Base-by-base conservation (phyloP, 441 rosid species). In the Populus hybrid region DNA sequence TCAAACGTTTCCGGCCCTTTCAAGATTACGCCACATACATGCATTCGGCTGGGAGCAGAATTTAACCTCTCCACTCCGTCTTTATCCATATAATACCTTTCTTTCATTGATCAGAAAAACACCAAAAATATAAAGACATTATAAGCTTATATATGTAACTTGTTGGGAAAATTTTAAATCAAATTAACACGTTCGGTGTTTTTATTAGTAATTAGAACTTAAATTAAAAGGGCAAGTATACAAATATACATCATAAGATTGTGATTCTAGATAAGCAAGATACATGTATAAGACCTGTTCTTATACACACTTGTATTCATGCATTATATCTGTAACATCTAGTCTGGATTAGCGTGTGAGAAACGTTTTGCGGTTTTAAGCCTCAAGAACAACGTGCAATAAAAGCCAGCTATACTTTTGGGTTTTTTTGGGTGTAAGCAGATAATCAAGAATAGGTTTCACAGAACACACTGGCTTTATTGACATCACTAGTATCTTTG, bases 371-470 rank as follows among this genome's bases (percentile, higher is more conserved):
- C 34, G 70, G 80, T 81, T 42, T 74, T 74, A 42, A 8, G 12
- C 12, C 82, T 71, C 68, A 73, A 72, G 50, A 70, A 34, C 73
- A 83, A 80, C 80, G 81, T 75, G 83, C 36, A 23, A 35, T 71
- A 79, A 71, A 68, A 50, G 42, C 64, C 50, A 32, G 12, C 10
- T 28, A 67, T 68, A 8, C 20, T 67, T 76, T 70, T 42, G n/a
- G 36, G 36, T 34, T 34, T 10, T 34, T 10, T 30, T 78, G 24
- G 14, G 30, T 65, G 65, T 67, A 35, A 46, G 66, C 28, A 26
- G 50, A 26, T 30, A 40, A 42, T 8, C 20, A 32, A 50, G 72
- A 69, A 59, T 16, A 69, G n/a, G 67, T 75, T 35, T 68, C 36
- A 2, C 72, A 10, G 14, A 21, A 53, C 46, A 34, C 7, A 61